These are phyloP conservation scores for Penicillium thymicola DNA, from an alignment of 2,329 filamentous ascomycete genomes.

Conservation along the genomic window DNA sequence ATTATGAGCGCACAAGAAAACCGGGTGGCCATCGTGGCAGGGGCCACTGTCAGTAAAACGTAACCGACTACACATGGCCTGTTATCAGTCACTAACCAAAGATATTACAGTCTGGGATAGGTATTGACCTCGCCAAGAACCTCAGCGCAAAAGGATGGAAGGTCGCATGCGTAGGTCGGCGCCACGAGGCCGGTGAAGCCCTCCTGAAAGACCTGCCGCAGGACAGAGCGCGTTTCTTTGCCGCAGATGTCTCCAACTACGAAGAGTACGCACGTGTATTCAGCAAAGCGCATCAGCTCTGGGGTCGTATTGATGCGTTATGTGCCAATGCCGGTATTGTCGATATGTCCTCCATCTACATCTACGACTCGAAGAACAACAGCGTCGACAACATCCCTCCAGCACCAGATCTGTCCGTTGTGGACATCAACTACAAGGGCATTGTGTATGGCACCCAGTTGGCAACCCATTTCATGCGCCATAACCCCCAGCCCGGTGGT, in stretches of 20 bases:
- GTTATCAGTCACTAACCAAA: background rate
- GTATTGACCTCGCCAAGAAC: conserved; percentile 41
- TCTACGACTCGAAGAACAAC: conserved; percentile 34
- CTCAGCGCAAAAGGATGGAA: conserved; percentile 36
- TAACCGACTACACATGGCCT: background rate
- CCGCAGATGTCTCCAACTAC: conserved; percentile 49
- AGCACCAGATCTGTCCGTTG: conserved; percentile 45
- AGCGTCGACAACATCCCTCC: conserved; percentile 38
- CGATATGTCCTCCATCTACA: conserved; percentile 47
- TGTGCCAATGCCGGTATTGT: conserved; percentile 53
- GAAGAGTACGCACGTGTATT: conserved; percentile 46
- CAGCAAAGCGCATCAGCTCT: conserved; percentile 41
- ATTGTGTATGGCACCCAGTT: conserved; percentile 51
- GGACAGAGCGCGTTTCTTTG: conserved; percentile 42
- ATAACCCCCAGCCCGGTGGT: conserved; percentile 46
- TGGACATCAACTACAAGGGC: conserved; percentile 52
- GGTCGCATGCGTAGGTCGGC: conserved; percentile 39
- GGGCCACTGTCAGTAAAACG: conserved; percentile 38
- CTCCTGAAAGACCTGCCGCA: conserved; percentile 31
- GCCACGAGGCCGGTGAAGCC: conserved; percentile 30
- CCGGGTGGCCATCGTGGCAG: conserved; percentile 42
- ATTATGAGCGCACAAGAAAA: conserved; percentile 15
- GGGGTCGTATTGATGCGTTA: conserved; percentile 49
- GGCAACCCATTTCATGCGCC: conserved; percentile 54
- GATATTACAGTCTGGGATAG: conserved; percentile 46